phyloP scores from a whole-genome alignment of 345 rosid genomes.

The Leavenworthia alabamica region DNA sequence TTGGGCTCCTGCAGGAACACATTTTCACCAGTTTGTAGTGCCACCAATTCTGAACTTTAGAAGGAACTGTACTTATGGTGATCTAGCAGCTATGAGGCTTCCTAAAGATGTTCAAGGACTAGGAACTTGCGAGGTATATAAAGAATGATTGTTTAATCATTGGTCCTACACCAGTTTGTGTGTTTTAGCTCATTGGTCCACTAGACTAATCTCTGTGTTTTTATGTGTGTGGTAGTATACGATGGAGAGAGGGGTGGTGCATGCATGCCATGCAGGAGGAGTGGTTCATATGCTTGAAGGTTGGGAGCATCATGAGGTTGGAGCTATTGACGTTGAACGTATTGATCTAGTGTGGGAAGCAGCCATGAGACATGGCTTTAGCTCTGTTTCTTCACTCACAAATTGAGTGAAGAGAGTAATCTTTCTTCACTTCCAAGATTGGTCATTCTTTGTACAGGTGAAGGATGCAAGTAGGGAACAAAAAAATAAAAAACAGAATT shows the following conservation, averaged over 20 bases:
- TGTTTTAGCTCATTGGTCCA: not conserved
- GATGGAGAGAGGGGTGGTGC: slow-evolving; percentile 93
- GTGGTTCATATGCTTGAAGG: slow-evolving; percentile 87
- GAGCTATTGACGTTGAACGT: slow-evolving; percentile 77
- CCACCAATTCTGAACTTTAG: slow-evolving; percentile 76
- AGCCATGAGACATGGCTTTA: slow-evolving; percentile 71
- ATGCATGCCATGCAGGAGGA: slow-evolving; percentile 99
- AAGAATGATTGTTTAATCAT: not conserved
- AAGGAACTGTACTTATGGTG: slow-evolving; percentile 82
- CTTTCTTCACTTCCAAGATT: not conserved
- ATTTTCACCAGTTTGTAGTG: slow-evolving; percentile 96
- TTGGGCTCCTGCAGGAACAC: slow-evolving; percentile 92
- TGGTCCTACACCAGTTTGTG: not conserved
- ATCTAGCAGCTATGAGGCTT: slow-evolving; percentile 95
- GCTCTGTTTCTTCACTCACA: slow-evolving; percentile 42
- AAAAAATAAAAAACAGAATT: not conserved
- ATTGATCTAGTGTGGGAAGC: slow-evolving; percentile 93
- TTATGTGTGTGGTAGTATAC: slow-evolving; percentile 57
- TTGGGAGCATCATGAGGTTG: slow-evolving; percentile 94
- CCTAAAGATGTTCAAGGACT: slow-evolving; percentile 87
- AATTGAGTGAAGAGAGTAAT: not conserved
- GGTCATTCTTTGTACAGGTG: slow-evolving; percentile 29
- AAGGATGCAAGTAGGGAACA: slow-evolving; percentile 9
- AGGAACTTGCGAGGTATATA: slow-evolving; percentile 82
- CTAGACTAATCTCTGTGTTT: not conserved